Base-by-base conservation (phyloP, 352 stramenopile genomes). In the Globisporangium echinulatum region DNA sequence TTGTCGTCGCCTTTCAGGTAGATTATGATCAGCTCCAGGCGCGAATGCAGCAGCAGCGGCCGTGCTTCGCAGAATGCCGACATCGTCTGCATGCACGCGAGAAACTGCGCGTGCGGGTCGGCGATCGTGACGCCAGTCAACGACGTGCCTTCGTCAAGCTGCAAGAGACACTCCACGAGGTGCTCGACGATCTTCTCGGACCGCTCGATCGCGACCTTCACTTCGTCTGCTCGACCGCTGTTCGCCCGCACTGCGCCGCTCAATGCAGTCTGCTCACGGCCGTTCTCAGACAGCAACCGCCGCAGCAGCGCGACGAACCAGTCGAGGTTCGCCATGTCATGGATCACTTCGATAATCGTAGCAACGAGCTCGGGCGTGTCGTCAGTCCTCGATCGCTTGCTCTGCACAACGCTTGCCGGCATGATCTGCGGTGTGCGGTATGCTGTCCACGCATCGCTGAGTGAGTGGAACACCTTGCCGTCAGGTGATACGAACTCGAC, bases 261-360 rank as follows among this genome's bases (percentile, higher is more conserved):
- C 2, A 25, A 68, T 17, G 13, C 36, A 4, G 25, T 49, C 33
- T 66, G 67, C 11, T 52, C 59, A 44, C 33, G 54, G 49, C 63
- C 54, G 13, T 72, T 61, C 25, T 79, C 66, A 10, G 69, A 57
- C 14, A 92, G 58, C 39, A 94, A 52, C 14, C 83, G 70, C 42
- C 85, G 79, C 33, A 94, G 59, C 3, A 94, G 59, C 36, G 80
- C 61, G 52, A 86, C 67, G 58, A 94, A 87, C 85, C 85, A 94
- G 15, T 79, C 70, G 44, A 88, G 56, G 15, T 76, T 87, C 44
- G 77, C n/a, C 56, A 92, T 77, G 13, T 82, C 77, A 49, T 91
- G 78, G 49, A 85, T 81, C 9, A 92, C 85, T 58, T 92, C 82
- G 53, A 94, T 61, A 44, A 94, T 91, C 6, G 82, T 87, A 53